Evolutionary conservation across 2,329 filamentous ascomycete genomes (phyloP), one percentile per base, ranked within the genome.

Genomic region (Bipolaris bicolor): DNA sequence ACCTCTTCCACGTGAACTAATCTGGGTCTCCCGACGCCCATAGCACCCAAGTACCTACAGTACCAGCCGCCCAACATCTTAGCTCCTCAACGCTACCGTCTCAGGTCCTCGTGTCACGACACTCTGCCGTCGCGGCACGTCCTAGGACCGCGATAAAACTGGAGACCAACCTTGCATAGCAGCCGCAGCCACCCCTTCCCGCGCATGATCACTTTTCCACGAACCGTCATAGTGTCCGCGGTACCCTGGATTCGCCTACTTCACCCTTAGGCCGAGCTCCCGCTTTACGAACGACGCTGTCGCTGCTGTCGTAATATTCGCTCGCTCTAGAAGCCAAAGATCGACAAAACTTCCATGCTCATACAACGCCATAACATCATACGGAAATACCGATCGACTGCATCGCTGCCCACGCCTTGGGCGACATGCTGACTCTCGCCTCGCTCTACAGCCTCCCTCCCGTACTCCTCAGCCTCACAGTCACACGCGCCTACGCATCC

Each of bases 371-470:
- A 40, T 22, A 49, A 43, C 24, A 31, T 22, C 29, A 26, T 36
- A 29, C 29, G 39, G 31, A 52, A 39, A 52, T 49, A 52, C 26
- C 44, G 44, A 54, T 57, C 50, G 50, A 54, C 39, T 44, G 29
- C 18, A 44, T 39, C 34, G 33, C 26, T 40, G 18, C 44, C 50
- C 48, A 44, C 50, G 45, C 46, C 51, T 49, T 46, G 39, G 40
- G 33, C 46, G 51, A 47, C 46, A 74, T 75, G 72, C 57, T 70
- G 46, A 65, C 58, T 20, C 34, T 69, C 29, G 57, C 48, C 29
- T 40, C 49, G n/a, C 55, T 71, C 24, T 46, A 68, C 16, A 67
- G 59, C 39, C 55, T 73, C 15, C 67, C 67, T 26, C 61, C 63
- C 10, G 51, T 72, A 24, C 52, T 73, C 31, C 59, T 62, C 11